Conservation (phyloP, 345 rosid genomes). For the Rhodamnia argentea region DNA sequence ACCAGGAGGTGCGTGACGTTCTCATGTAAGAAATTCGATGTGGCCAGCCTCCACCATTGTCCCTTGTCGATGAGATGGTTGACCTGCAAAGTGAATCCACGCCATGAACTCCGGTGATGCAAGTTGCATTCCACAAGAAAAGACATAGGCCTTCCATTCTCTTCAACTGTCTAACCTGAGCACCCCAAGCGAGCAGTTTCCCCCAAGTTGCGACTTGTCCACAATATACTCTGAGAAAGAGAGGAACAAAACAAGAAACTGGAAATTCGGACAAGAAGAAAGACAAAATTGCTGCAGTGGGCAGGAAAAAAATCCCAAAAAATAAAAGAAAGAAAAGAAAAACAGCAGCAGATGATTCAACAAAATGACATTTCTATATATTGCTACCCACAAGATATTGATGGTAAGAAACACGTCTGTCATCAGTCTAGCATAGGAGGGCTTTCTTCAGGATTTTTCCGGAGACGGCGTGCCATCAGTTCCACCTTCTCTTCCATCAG, state of each 20-base stretch:
- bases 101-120: neutral
- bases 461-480: slow-evolving; percentile 16
- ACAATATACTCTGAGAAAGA: slow-evolving; percentile 33
- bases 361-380: neutral
- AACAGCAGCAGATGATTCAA: neutral
- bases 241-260: neutral
- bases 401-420: slow-evolving; percentile 60
- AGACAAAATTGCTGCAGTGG: neutral
- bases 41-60: slow-evolving; percentile 81
- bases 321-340: neutral
- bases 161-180: slow-evolving; percentile 39
- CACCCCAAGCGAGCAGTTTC: slow-evolving; percentile 69
- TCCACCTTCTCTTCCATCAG: slow-evolving; percentile 32
- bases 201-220: slow-evolving; percentile 71
- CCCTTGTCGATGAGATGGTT: slow-evolving; percentile 84
- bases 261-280: neutral
- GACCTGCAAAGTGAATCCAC: slow-evolving; percentile 27
- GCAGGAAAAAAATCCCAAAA: neutral
- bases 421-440: slow-evolving; percentile 36
- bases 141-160: neutral
- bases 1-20: slow-evolving; percentile 81
- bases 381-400: slow-evolving; percentile 52
- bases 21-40: slow-evolving; percentile 69
- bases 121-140: neutral
- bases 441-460: slow-evolving; percentile 27